A percentile compares a stretch with the other conserved stretches of the same genome.
phyloP scores from a whole-genome alignment of 257 asterid genomes.

The Avicennia marina region DNA sequence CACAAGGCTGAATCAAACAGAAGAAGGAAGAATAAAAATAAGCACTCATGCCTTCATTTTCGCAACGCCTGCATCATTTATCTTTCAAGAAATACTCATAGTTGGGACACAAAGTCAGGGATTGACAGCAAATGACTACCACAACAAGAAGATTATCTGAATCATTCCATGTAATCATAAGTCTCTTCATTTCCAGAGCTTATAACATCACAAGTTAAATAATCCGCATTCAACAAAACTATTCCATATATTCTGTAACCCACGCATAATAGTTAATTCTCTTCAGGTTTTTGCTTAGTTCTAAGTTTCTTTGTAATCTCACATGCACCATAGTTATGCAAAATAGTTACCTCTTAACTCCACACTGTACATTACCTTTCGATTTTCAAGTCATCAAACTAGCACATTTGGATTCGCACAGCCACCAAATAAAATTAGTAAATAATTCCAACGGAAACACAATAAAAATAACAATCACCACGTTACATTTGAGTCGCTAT shows the following conservation, averaged over 20 bases:
- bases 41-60: not conserved
- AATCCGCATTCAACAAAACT: not conserved
- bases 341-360: not conserved
- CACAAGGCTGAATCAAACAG: not conserved
- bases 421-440: not conserved
- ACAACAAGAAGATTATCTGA: not conserved
- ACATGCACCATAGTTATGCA: not conserved
- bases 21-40: not conserved
- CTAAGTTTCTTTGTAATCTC: not conserved
- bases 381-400: too few relatives aligned
- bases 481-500: not conserved
- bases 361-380: too few relatives aligned
- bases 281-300: not conserved
- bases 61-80: not conserved
- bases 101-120: slow-evolving; percentile 6
- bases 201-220: not conserved
- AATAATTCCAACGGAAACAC: slow-evolving; percentile 2
- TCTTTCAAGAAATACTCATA: slow-evolving; percentile 6
- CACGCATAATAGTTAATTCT: not conserved
- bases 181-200: not conserved
- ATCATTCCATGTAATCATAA: not conserved
- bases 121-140: not conserved
- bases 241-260: not conserved
- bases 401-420: too few relatives aligned
- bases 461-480: slow-evolving; percentile 7